A percentile compares a stretch with the other conserved stretches of the same genome.
Conservation (phyloP, 83 land plant species). For the Thuja plicata region DNA sequence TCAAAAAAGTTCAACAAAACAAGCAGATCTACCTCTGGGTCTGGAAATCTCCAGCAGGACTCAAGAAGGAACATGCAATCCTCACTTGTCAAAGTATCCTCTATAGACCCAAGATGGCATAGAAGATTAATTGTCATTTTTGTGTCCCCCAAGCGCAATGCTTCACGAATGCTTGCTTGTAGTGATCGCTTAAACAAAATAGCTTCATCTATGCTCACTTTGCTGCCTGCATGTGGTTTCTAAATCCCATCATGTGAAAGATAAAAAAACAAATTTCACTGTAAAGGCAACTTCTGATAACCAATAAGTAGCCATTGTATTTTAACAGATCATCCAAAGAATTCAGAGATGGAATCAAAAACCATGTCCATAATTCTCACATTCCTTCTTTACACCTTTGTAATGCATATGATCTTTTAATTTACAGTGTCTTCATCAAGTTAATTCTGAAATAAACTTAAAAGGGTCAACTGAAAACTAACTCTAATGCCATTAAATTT, state of each 20-base stretch:
- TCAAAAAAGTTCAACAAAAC: not conserved
- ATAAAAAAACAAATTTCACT: not conserved
- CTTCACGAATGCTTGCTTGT: constrained; percentile 42
- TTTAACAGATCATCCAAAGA: not conserved
- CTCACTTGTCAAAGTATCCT: constrained; percentile 10
- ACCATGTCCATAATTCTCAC: not conserved
- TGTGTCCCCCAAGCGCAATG: constrained; percentile 49
- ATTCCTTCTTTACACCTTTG: not conserved
- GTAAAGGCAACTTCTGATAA: not conserved
- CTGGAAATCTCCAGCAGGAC: constrained; percentile 50
- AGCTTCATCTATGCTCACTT: not conserved
- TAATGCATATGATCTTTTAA: not conserved
- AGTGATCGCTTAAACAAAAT: constrained; percentile 5
- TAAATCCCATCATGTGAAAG: not conserved
- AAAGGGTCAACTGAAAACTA: not conserved
- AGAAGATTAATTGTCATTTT: constrained; percentile 37
- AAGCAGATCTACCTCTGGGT: constrained; percentile 42
- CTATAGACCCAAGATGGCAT: constrained; percentile 15
- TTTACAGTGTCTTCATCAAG: not conserved
- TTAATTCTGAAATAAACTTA: not conserved
- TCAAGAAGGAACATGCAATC: constrained; percentile 40
- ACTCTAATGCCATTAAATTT: not conserved
- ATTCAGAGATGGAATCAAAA: not conserved
- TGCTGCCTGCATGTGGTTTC: not conserved
- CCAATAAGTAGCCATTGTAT: not conserved